phyloP scores from a whole-genome alignment of 176 grass and related monocot genomes.

The Hsuehochloa calcarea region DNA sequence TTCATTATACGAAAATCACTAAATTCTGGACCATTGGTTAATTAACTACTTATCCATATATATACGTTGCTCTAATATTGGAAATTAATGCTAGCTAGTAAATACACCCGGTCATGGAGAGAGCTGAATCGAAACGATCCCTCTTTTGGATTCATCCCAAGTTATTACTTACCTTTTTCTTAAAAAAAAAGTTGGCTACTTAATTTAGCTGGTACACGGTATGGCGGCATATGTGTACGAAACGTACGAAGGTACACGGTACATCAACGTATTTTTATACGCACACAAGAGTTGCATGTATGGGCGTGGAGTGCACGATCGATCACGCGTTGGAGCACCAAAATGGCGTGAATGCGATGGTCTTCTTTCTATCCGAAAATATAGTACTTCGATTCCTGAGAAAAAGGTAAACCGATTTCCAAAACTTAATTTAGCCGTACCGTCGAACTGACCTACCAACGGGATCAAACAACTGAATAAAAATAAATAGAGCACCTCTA shows the following conservation, averaged over 20 bases:
- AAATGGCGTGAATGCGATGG: slow-evolving; percentile 20
- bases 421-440: background rate
- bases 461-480: slow-evolving; percentile 20
- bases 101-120: no score
- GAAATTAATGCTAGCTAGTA: no score
- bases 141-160: no score
- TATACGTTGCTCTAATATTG: no score
- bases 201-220: background rate
- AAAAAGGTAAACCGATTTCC: slow-evolving; percentile 20
- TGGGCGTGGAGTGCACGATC: slow-evolving; percentile 24
- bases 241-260: background rate
- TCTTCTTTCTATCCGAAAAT: background rate
- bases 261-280: background rate
- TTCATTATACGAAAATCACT: no score
- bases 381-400: background rate
- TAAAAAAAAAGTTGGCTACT: background rate
- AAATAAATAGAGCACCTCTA: background rate
- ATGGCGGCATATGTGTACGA: background rate
- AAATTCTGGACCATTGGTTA: background rate
- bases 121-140: no score
- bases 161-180: background rate
- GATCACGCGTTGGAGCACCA: slow-evolving; percentile 14
- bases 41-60: no score
- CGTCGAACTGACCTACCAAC: slow-evolving; percentile 9
- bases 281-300: slow-evolving; percentile 32